Percentiles rank a stretch among this genome's conserved stretches.
phyloP scores from a whole-genome alignment of 225 moss, liverwort and hornwort genomes.

The Neckera pumila region DNA sequence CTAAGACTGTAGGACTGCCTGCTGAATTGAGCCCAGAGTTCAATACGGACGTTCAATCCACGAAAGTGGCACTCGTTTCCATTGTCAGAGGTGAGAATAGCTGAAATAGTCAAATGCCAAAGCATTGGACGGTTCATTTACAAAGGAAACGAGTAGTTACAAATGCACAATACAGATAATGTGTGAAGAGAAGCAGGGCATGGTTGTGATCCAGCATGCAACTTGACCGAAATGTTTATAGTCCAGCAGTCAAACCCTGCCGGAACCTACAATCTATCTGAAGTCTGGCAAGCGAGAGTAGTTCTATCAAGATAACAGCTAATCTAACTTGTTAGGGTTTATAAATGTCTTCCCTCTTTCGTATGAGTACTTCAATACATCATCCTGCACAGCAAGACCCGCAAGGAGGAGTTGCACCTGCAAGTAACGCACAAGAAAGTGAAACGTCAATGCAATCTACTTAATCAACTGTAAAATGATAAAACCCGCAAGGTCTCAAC shows the following conservation, averaged over 20 bases:
- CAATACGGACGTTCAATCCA: neutral
- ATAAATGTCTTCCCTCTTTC: neutral
- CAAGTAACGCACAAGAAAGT: neutral
- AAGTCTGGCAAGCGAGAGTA: neutral
- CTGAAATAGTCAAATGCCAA: neutral
- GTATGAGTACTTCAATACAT: neutral
- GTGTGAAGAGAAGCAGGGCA: neutral
- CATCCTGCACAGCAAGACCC: constrained; percentile 54
- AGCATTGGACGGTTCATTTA: neutral
- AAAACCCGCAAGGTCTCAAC: neutral
- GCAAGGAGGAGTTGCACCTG: constrained; percentile 35
- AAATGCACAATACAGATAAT: neutral
- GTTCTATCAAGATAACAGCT: neutral
- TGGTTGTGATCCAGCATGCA: neutral
- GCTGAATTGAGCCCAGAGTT: neutral
- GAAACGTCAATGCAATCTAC: neutral
- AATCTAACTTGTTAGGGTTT: neutral
- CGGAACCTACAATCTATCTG: neutral
- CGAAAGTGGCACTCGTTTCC: neutral
- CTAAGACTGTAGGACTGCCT: neutral
- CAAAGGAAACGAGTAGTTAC: neutral
- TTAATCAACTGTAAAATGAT: neutral
- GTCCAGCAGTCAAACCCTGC: neutral
- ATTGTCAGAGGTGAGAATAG: neutral
- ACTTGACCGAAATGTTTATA: neutral